phyloP scores from a whole-genome alignment of 805 yeast genomes.

The Metschnikowia sp. region DNA sequence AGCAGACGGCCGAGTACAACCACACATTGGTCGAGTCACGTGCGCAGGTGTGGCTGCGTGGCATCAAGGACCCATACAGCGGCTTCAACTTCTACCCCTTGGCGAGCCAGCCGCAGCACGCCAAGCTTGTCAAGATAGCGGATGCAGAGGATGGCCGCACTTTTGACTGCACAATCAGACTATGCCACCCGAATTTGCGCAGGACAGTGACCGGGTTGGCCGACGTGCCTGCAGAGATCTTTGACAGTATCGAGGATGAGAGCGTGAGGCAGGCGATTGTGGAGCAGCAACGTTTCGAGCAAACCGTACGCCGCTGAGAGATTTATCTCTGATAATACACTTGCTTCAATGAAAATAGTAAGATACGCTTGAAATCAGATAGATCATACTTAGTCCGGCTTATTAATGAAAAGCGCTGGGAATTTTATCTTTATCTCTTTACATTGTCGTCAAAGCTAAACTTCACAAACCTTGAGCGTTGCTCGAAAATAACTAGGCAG shows the following conservation, averaged over 20 bases:
- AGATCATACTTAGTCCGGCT: no score
- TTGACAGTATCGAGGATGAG: conserved; percentile 51
- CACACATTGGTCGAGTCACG: conserved; percentile 55
- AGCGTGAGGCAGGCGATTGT: conserved; percentile 58
- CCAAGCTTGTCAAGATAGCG: conserved; percentile 26
- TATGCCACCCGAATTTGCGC: conserved; percentile 45
- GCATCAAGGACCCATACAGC: conserved; percentile 77
- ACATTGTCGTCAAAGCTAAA: no score
- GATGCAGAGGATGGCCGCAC: conserved; percentile 31
- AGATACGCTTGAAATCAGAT: no score
- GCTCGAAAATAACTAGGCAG: no score
- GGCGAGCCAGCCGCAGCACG: conserved; percentile 66
- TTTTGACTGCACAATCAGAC: conserved; percentile 34
- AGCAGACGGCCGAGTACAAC: conserved; percentile 73
- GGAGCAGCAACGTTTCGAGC: conserved; percentile 56
- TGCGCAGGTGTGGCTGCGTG: conserved; percentile 52
- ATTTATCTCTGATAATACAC: no score
- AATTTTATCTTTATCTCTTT: no score
- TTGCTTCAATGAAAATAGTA: no score
- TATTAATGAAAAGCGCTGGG: no score
- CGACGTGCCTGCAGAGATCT: conserved; percentile 55
- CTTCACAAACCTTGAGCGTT: no score
- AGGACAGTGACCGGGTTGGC: conserved; percentile 61
- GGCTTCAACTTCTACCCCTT: conserved; percentile 75
- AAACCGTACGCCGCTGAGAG: background rate